Base-by-base conservation (phyloP, 345 rosid species). In the Erucastrum elatum region DNA sequence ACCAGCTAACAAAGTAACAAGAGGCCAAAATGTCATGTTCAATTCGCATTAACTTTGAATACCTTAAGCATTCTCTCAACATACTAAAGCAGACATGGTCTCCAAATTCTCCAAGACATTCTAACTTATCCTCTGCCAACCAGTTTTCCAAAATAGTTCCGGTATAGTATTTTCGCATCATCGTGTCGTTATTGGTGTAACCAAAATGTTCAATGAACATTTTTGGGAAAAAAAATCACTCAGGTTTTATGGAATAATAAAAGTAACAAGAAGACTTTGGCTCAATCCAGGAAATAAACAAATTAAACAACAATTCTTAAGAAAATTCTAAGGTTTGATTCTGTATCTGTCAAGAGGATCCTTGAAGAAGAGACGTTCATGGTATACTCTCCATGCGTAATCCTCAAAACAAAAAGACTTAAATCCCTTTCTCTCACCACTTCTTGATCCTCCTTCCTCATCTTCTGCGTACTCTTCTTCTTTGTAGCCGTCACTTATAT, bases 361-460 rank as follows among this genome's bases (percentile, higher is more conserved):
- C 75, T 86, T 89, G 78, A 85, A 77, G 68, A 81, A 84, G n/a
- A 86, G 82, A 55, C 90, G 89, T 29, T 88, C 89, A 64, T 85
- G 87, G 75, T 88, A 89, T 12, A 86, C 89, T 84, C 88, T 85
- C 97, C 98, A 88, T 8, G 98, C 97, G 72, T 93, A 93, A 41
- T 88, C 95, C 78, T 93, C 91, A 27, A 93, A 91, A 31, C 80
- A 9, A 78, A 93, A 90, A 4, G 92, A 85, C 16, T 30, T 78
- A 49, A 90, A 93, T 74, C 72, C 55, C 13, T 4, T 81, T 63
- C 0, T 64, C 55, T 29, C 79, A 25, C 49, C 53, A 33, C 49
- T 73, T 60, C 49, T 68, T 15, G 44, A 56, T 46, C 15, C 69
- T 70, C 64, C 58, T 13, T 67, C 65, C 7, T 33, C 56, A 0